Evolutionary conservation across 352 stramenopile species (phyloP), one percentile per base, ranked within the genome.

Genomic region (Elongisporangium anandrum): DNA sequence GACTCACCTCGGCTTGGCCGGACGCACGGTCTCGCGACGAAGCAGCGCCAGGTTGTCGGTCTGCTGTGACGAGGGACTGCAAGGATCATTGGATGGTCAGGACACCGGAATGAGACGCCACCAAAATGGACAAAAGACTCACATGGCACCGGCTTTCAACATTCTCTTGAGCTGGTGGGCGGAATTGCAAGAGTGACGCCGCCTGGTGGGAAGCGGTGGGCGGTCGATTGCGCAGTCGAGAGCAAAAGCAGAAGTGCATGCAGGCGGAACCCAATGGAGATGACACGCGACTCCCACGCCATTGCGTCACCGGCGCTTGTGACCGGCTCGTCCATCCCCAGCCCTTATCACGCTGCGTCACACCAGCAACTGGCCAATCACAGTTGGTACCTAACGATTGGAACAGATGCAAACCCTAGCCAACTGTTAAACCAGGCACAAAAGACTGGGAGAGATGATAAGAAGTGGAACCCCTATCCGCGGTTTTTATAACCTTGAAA

Each of bases 271-370:
- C 29, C 29, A 52, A 16, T 52, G 47, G 6, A 20, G 47, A 24
- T 41, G 29, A 41, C 29, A 41, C 29, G 29, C 29, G 29, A 41
- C 20, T 17, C 24, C 38, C 50, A 64, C 52, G 23, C 34, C 19
- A 21, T 47, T 41, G 54, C 52, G 58, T 64, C 58, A 64, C 26
- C 3, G 24, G 19, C 21, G 6, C 22, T 26, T 55, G 8, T 26
- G 29, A 41, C 29, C 29, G 29, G 47, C 47, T 9, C 16, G 47
- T 52, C 47, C 47, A 52, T 52, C 21, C 10, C n/a, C 47, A 23
- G 8, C n/a, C 47, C 47, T 20, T 41, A 15, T 41, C 29, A 15
- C 29, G 29, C 29, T 41, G 29, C 29, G 29, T 41, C 29, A 41
- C 29, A 41, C 9, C 4, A 15, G 6, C 29, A 41, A 41, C 9